Evolutionary conservation across 495 filamentous ascomycete species (phyloP).

Genomic region (Entonaema liquescens): DNA sequence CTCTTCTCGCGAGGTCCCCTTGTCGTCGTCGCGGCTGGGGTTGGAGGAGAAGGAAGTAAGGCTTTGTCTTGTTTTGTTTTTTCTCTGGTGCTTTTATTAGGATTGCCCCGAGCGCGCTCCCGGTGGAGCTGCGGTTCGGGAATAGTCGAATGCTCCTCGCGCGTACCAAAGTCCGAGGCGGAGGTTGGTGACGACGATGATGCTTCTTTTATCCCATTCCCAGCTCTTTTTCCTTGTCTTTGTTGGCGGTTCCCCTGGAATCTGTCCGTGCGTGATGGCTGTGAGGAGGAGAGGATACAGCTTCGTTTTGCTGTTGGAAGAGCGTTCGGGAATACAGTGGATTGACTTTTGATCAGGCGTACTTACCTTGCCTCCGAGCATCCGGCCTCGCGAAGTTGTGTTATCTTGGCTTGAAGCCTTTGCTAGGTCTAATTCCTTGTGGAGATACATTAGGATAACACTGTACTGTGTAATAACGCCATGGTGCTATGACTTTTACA

Average conservation of each 20-base stretch:
- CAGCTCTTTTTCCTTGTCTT: not conserved
- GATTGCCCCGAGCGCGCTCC: not conserved
- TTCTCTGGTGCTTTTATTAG: not conserved
- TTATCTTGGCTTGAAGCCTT: not conserved
- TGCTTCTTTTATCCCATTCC: not conserved
- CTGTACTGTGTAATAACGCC: not conserved
- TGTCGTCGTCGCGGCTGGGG: not conserved
- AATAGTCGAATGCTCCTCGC: not conserved
- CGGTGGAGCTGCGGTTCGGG: not conserved
- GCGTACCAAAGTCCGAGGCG: not conserved
- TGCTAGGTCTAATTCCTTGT: not conserved
- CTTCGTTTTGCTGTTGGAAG: not conserved
- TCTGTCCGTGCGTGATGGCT: not conserved
- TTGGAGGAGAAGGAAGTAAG: not conserved
- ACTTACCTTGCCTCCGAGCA: not conserved
- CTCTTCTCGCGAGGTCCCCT: not conserved
- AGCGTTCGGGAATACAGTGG: not conserved
- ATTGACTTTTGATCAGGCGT: not conserved
- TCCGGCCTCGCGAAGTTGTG: not conserved
- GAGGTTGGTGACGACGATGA: not conserved
- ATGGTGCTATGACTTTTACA: not conserved
- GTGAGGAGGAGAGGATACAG: not conserved
- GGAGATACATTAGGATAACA: not conserved
- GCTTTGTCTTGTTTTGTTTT: not conserved
- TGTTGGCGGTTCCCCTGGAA: not conserved